Evolutionary conservation across 1,284 basidiomycete genomes (phyloP).

Genomic region (Trametes versicolor): DNA sequence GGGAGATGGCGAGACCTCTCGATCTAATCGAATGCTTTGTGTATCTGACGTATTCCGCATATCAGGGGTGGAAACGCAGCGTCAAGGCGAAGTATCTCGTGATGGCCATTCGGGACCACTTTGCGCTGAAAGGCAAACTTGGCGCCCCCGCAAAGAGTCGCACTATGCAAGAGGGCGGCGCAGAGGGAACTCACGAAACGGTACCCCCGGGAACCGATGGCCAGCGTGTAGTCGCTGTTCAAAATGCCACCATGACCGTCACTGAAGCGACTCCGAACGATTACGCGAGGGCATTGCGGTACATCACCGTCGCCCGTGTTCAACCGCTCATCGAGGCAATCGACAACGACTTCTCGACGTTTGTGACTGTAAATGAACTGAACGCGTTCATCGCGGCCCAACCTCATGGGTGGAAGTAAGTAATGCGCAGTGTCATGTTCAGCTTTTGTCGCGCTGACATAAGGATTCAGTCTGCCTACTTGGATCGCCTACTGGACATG

Average conservation of each 20-base stretch:
- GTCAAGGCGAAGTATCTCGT: slow-evolving; percentile 46
- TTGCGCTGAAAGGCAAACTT: slow-evolving; percentile 31
- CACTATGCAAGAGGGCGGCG: background rate
- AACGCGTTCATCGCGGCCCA: slow-evolving; percentile 42
- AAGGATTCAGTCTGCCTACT: slow-evolving; percentile 22
- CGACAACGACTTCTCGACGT: slow-evolving; percentile 46
- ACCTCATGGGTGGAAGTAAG: slow-evolving; percentile 44
- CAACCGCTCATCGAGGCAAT: slow-evolving; percentile 43
- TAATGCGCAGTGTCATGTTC: background rate
- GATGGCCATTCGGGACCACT: slow-evolving; percentile 44
- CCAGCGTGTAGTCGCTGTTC: too few species aligned
- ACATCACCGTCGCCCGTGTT: slow-evolving; percentile 34
- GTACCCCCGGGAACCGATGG: too few species aligned
- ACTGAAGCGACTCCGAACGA: too few species aligned
- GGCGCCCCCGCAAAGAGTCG: background rate
- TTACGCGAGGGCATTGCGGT: slow-evolving; percentile 37
- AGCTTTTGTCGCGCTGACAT: background rate
- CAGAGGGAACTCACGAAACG: too few species aligned
- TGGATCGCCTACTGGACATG: slow-evolving; percentile 37
- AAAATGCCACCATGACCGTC: too few species aligned
- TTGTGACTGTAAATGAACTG: slow-evolving; percentile 45
- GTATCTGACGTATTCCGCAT: too few species aligned
- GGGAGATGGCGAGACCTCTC: slow-evolving; percentile 20
- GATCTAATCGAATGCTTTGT: too few species aligned
- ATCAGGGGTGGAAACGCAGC: slow-evolving; percentile 43